Percentiles rank a stretch among this genome's conserved stretches.
phyloP scores from a whole-genome alignment of 306 rosid genomes.

The Castanopsis chinensis region DNA sequence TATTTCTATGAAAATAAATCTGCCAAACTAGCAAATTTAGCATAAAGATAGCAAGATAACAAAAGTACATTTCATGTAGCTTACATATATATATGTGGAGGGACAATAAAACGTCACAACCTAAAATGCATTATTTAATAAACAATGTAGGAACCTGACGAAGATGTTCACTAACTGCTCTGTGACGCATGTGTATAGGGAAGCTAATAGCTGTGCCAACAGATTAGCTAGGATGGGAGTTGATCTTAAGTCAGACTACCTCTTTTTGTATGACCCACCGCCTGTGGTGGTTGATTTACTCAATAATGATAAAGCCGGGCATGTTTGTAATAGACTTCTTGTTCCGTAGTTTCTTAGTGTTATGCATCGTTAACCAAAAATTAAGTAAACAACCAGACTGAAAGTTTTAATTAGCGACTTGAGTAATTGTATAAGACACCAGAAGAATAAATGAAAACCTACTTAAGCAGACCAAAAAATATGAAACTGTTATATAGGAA shows the following conservation, averaged over 20 bases:
- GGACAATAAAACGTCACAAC: conserved; percentile 9
- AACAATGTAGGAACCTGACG: too few species aligned
- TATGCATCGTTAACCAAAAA: too few species aligned
- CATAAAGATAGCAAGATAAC: background rate
- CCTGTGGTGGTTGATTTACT: too few species aligned
- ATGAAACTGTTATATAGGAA: background rate
- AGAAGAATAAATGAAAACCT: background rate
- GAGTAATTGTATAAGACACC: background rate
- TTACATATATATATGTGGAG: background rate
- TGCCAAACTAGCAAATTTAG: background rate
- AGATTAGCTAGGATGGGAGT: too few species aligned
- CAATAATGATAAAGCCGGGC: too few species aligned
- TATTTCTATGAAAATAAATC: background rate
- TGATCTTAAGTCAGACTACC: too few species aligned
- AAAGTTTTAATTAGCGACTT: conserved; percentile 5
- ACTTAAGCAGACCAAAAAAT: background rate
- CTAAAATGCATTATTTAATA: background rate
- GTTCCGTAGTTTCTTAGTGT: too few species aligned
- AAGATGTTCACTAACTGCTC: too few species aligned
- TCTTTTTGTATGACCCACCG: too few species aligned
- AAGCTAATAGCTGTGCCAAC: too few species aligned
- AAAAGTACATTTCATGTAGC: background rate
- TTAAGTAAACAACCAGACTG: background rate
- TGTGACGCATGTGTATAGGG: too few species aligned
- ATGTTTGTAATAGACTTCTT: too few species aligned